Evolutionary conservation across 495 filamentous ascomycete species (phyloP).

Genomic region (Annulohypoxylon stygium): DNA sequence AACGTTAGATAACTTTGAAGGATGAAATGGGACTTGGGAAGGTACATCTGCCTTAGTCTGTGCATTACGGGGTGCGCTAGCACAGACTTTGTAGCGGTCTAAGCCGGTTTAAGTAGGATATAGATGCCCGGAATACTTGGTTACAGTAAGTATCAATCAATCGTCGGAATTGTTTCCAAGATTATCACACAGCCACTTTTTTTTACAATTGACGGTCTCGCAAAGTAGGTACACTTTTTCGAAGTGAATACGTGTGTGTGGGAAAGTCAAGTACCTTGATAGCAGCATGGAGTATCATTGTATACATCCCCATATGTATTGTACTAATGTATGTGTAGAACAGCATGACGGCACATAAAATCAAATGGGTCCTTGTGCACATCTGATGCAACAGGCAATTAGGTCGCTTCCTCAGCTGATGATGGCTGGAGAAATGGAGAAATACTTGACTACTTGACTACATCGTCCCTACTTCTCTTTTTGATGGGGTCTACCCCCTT

Average conservation of each 20-base stretch:
- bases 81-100: conserved; percentile 1
- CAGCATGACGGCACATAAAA: conserved; percentile 25
- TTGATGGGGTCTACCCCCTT: conserved; percentile 20
- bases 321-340: conserved; percentile 14
- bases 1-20: background rate
- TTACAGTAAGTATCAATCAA: background rate
- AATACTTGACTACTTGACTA: too few relatives aligned
- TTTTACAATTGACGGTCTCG: conserved; percentile 6
- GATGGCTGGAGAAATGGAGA: conserved; percentile 1
- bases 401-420: conserved; percentile 38
- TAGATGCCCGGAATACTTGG: background rate
- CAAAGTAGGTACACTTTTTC: background rate
- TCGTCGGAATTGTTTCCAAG: background rate
- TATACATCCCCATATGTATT: too few relatives aligned
- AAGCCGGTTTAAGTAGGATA: conserved; percentile 4
- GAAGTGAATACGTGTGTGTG: too few relatives aligned
- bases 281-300: too few relatives aligned
- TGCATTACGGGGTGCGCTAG: conserved; percentile 5
- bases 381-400: conserved; percentile 26
- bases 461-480: background rate
- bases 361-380: conserved; percentile 24
- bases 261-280: too few relatives aligned
- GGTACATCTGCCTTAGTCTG: conserved; percentile 7
- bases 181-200: conserved; percentile 29
- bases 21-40: background rate